Percentiles rank a stretch among this genome's conserved stretches.
phyloP scores from a whole-genome alignment of 306 rosid species.

The Boehmeria nivea region DNA sequence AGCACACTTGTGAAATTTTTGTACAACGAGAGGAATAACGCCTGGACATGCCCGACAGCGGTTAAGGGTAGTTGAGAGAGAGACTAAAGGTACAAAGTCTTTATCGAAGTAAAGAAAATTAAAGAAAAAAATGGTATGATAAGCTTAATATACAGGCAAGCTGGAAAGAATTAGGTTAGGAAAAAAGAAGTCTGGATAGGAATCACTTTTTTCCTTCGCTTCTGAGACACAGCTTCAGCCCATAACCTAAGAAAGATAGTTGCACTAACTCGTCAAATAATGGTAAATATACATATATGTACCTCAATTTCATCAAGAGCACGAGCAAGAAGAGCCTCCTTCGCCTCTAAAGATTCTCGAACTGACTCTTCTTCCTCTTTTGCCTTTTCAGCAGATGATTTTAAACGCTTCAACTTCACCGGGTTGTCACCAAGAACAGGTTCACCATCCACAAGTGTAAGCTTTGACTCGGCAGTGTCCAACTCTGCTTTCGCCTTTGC shows the following conservation, averaged over 20 bases:
- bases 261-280: background rate
- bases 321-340: conserved; percentile 88
- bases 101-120: too few species aligned
- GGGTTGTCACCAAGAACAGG: conserved; percentile 97
- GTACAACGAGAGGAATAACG: conserved; percentile 67
- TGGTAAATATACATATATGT: background rate
- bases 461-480: conserved; percentile 75
- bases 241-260: background rate
- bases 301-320: conserved; percentile 94
- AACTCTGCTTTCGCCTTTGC: conserved; percentile 55
- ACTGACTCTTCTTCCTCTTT: conserved; percentile 66
- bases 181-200: too few species aligned
- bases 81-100: too few species aligned
- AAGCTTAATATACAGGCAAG: too few species aligned
- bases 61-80: too few species aligned
- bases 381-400: conserved; percentile 64
- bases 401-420: conserved; percentile 66
- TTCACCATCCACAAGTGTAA: conserved; percentile 82
- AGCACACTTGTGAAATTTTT: conserved; percentile 65
- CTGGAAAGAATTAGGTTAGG: too few species aligned
- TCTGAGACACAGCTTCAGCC: background rate
- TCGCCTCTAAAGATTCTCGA: conserved; percentile 82
- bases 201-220: background rate
- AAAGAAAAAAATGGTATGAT: too few species aligned
- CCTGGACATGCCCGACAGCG: conserved; percentile 36